These are phyloP conservation scores for Phytophthora palmivora DNA, from an alignment of 352 stramenopile genomes.

Conservation along the genomic window DNA sequence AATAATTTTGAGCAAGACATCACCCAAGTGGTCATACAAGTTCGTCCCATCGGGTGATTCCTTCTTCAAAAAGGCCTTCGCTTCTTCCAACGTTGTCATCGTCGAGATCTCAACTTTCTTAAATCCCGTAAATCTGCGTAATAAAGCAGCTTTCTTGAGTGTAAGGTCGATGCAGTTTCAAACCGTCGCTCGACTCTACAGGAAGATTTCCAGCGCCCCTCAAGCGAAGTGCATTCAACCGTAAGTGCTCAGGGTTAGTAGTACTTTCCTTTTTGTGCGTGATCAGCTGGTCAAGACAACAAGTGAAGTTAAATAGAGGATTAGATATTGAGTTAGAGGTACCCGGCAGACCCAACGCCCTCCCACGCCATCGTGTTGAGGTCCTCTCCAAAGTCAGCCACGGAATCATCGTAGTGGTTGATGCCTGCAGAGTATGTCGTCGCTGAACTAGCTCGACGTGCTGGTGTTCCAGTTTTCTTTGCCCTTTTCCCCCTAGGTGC, in stretches of 20 bases:
- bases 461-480: slow-evolving; percentile 24
- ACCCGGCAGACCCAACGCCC: slow-evolving; percentile 68
- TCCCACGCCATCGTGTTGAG: slow-evolving; percentile 79
- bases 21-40: slow-evolving; percentile 87
- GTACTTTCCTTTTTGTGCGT: not conserved
- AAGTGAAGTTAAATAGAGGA: slow-evolving; percentile 27
- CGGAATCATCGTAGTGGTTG: slow-evolving; percentile 70
- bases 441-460: slow-evolving; percentile 46
- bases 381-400: slow-evolving; percentile 55
- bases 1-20: slow-evolving; percentile 88
- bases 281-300: not conserved
- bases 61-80: slow-evolving; percentile 91
- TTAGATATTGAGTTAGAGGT: slow-evolving; percentile 50
- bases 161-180: slow-evolving; percentile 6
- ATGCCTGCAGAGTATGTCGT: slow-evolving; percentile 33
- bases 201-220: slow-evolving; percentile 29
- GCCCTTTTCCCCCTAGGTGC: slow-evolving; percentile 34
- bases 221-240: slow-evolving; percentile 1
- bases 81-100: slow-evolving; percentile 87
- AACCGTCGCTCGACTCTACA: slow-evolving; percentile 33
- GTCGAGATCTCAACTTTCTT: not conserved
- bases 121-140: slow-evolving; percentile 9
- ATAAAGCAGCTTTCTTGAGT: slow-evolving; percentile 8
- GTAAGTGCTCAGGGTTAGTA: not conserved
- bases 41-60: slow-evolving; percentile 76